These are phyloP conservation scores for Vigna nakashimae DNA, from an alignment of 306 rosid species.

Conservation along the genomic window DNA sequence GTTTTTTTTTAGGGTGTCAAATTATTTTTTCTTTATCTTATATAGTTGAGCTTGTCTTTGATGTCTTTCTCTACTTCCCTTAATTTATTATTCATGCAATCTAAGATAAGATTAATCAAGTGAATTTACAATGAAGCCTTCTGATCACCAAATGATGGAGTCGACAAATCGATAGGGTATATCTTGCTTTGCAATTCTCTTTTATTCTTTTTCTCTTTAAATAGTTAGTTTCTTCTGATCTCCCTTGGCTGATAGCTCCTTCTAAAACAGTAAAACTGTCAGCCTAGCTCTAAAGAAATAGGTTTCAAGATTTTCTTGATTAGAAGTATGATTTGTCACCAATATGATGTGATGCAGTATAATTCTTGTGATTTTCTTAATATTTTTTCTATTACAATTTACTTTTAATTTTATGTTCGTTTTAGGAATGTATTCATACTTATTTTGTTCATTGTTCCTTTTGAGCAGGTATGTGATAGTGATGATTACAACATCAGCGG, in stretches of 20 bases:
- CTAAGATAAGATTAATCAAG: neutral
- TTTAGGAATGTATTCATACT: slow-evolving; percentile 33
- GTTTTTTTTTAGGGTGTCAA: too few species aligned
- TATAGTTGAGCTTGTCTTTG: slow-evolving; percentile 15
- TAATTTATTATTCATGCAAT: neutral
- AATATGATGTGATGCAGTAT: slow-evolving; percentile 13
- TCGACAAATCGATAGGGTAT: neutral
- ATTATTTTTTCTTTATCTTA: neutral
- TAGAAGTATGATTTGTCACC: slow-evolving; percentile 7
- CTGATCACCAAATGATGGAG: neutral
- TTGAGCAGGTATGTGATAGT: slow-evolving; percentile 69
- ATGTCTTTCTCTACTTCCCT: neutral
- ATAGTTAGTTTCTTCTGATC: neutral
- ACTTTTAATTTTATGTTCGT: slow-evolving; percentile 15
- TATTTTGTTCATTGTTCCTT: slow-evolving; percentile 21
- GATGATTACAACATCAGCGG: slow-evolving; percentile 78
- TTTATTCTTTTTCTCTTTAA: neutral
- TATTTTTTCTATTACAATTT: neutral
- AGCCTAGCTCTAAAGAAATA: neutral
- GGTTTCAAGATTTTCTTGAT: slow-evolving; percentile 8
- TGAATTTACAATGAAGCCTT: slow-evolving; percentile 4
- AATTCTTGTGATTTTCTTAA: neutral
- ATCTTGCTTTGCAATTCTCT: neutral
- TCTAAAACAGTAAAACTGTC: neutral
- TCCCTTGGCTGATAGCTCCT: slow-evolving; percentile 4